Evolutionary conservation across 441 rosid genomes (phyloP).

Genomic region (Corymbia calophylla): DNA sequence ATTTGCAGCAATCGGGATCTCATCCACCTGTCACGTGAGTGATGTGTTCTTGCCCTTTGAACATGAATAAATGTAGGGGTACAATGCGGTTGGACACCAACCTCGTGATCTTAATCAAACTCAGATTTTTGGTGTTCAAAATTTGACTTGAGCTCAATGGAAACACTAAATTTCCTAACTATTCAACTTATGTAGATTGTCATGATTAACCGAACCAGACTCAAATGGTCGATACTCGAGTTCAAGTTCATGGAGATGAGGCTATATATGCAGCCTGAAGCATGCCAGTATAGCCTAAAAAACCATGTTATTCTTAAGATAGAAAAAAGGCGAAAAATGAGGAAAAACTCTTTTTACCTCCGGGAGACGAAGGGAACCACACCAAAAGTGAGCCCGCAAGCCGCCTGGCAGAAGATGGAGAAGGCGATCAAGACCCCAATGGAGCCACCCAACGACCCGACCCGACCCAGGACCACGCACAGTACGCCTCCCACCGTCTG

Average conservation of each 20-base stretch:
- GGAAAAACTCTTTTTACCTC: background rate
- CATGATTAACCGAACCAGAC: background rate
- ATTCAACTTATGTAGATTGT: background rate
- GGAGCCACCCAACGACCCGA: slow-evolving; percentile 1
- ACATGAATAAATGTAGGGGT: background rate
- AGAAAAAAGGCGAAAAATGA: background rate
- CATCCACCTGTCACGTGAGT: background rate
- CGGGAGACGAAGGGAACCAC: slow-evolving; percentile 12
- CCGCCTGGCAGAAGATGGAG: slow-evolving; percentile 11
- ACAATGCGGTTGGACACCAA: background rate
- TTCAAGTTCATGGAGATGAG: background rate
- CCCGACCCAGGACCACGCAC: slow-evolving; percentile 2
- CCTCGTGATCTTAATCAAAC: background rate
- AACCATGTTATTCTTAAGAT: background rate
- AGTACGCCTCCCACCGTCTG: slow-evolving; percentile 9
- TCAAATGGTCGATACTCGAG: background rate
- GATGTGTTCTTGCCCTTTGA: background rate
- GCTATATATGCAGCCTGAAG: background rate
- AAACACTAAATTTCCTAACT: background rate
- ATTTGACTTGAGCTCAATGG: background rate
- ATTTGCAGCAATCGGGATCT: background rate
- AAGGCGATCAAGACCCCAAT: slow-evolving; percentile 1
- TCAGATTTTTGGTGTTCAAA: background rate
- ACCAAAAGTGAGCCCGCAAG: slow-evolving; percentile 9
- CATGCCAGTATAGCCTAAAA: background rate